Conservation (phyloP, 352 stramenopile genomes). For the Aphanomyces astaci region DNA sequence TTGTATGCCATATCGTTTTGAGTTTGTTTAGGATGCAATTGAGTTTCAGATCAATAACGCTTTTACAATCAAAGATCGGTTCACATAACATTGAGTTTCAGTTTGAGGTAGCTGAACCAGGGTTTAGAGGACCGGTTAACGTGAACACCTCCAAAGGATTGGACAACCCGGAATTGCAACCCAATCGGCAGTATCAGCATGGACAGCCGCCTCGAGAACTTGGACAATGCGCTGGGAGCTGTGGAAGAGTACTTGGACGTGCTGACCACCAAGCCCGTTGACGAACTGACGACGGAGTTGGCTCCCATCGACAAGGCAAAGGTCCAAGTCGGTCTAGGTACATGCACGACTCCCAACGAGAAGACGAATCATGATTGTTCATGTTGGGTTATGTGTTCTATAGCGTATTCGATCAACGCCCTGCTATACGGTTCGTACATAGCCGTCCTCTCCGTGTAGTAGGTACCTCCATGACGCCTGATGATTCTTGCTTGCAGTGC, state of each 20-base stretch:
- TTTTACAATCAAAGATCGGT: neutral
- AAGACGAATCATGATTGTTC: no score
- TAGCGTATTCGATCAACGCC: constrained; percentile 82
- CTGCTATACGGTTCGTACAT: constrained; percentile 44
- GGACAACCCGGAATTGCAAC: neutral
- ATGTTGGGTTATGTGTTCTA: no score
- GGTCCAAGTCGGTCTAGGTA: constrained; percentile 75
- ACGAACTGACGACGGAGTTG: constrained; percentile 4
- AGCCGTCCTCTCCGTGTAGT: neutral
- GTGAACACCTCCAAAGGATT: neutral
- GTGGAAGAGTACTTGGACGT: constrained; percentile 22
- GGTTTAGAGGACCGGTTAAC: neutral
- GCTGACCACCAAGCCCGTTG: neutral
- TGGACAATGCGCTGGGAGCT: neutral
- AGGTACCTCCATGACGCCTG: neutral
- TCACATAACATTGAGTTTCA: neutral
- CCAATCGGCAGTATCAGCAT: neutral
- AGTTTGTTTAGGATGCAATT: no score
- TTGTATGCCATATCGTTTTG: no score
- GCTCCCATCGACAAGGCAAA: constrained; percentile 61
- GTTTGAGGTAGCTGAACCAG: neutral
- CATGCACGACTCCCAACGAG: constrained; percentile 15
- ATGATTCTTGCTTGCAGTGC: constrained; percentile 38
- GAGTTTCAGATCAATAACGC: no score
- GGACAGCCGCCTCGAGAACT: constrained; percentile 13